These are phyloP conservation scores for Metschnikowia lochheadii DNA, from an alignment of 805 yeast species.

Conservation along the genomic window DNA sequence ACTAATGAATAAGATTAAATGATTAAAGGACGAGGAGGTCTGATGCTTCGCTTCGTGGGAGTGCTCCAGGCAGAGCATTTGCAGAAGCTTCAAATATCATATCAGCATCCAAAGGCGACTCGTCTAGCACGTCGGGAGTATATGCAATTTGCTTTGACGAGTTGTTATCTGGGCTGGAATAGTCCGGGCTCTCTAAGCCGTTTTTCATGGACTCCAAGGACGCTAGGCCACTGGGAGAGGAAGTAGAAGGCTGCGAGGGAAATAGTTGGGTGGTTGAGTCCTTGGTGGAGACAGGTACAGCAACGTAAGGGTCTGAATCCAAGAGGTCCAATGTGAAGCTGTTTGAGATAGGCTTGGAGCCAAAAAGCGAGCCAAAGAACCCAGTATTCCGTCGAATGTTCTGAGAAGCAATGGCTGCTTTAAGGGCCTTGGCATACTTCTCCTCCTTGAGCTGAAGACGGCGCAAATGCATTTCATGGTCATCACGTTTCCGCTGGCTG, in stretches of 20 bases:
- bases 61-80: not conserved
- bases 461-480: slow-evolving; percentile 35
- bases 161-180: not conserved
- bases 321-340: slow-evolving; percentile 12
- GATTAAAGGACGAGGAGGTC: not conserved
- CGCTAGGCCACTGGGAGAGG: not conserved
- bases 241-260: not conserved
- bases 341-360: slow-evolving; percentile 13
- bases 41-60: not conserved
- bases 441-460: slow-evolving; percentile 36
- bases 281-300: not conserved
- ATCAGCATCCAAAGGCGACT: not conserved
- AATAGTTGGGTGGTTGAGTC: not conserved
- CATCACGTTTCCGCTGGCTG: slow-evolving; percentile 36
- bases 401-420: slow-evolving; percentile 25
- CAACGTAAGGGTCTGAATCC: not conserved
- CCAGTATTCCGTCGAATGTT: slow-evolving; percentile 20
- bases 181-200: not conserved
- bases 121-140: not conserved
- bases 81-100: not conserved
- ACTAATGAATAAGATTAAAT: no score
- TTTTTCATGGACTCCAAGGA: not conserved
- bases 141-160: not conserved
- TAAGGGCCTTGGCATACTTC: slow-evolving; percentile 31
- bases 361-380: slow-evolving; percentile 32